Evolutionary conservation across 805 yeast genomes (phyloP).

Genomic region (Myxozyma mucilagina): DNA sequence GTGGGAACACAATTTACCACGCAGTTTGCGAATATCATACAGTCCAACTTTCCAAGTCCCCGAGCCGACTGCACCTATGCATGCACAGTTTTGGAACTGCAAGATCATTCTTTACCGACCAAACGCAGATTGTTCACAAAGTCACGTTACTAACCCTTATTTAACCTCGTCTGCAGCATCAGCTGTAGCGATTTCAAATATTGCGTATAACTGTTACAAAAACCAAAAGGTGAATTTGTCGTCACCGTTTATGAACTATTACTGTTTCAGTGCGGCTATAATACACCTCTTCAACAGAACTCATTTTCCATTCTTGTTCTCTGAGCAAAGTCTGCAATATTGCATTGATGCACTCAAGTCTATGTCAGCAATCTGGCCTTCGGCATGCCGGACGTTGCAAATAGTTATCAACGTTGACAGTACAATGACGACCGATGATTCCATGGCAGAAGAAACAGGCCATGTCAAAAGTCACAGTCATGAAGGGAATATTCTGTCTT

Average conservation of each 20-base stretch:
- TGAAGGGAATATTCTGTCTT: background rate
- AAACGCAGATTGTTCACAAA: background rate
- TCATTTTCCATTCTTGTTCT: background rate
- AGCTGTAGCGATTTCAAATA: background rate
- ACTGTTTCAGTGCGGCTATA: background rate
- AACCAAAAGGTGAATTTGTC: background rate
- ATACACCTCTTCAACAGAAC: background rate
- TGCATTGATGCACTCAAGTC: background rate
- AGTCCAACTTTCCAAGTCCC: background rate
- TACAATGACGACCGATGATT: background rate
- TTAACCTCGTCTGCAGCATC: background rate
- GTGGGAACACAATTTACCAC: background rate
- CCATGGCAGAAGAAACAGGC: background rate
- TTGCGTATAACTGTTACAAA: background rate
- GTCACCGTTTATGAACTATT: conserved; percentile 1
- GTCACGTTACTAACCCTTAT: background rate
- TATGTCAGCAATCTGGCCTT: background rate
- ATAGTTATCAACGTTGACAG: background rate
- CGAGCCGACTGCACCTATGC: background rate
- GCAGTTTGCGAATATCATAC: no score
- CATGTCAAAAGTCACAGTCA: background rate
- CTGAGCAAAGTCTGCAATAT: background rate
- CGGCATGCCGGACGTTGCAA: background rate
- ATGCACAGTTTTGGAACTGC: conserved; percentile 8
- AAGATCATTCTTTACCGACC: background rate